Percentiles rank a stretch among this genome's conserved stretches.
phyloP scores from a whole-genome alignment of 1,139 yeast species.

The Yamadazyma jaroonii region DNA sequence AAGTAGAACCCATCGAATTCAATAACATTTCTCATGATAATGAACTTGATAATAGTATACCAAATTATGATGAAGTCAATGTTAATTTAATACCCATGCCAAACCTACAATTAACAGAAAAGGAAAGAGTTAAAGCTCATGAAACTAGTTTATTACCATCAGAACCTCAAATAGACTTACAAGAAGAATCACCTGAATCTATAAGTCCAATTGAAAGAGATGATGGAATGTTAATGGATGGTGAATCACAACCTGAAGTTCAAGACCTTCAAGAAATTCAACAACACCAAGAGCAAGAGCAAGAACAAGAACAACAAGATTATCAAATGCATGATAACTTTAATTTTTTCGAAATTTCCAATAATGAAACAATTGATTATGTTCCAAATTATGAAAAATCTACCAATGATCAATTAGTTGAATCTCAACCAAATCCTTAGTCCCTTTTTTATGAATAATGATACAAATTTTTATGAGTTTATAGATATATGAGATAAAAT shows the following conservation, averaged over 20 bases:
- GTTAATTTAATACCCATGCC: conserved; percentile 18
- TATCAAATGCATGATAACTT: neutral
- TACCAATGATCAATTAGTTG: conserved; percentile 24
- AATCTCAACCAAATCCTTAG: conserved; percentile 4
- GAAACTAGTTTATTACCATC: conserved; percentile 64
- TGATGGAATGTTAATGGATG: conserved; percentile 7
- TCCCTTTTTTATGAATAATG: conserved; percentile 5
- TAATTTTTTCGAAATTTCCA: conserved; percentile 17
- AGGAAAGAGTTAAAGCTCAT: conserved; percentile 50
- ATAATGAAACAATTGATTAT: conserved; percentile 27
- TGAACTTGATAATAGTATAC: neutral
- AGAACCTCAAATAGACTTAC: conserved; percentile 31
- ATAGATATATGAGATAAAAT: conserved; percentile 2
- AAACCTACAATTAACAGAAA: conserved; percentile 38
- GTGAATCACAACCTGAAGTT: neutral
- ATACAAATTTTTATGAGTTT: conserved; percentile 3
- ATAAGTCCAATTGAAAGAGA: conserved; percentile 12
- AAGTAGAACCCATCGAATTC: conserved; percentile 1
- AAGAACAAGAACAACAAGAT: conserved; percentile 2
- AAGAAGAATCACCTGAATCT: conserved; percentile 18
- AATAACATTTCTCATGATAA: neutral
- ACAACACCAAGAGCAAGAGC: neutral
- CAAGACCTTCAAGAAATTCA: no score
- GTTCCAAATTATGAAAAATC: conserved; percentile 39
- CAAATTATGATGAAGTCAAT: conserved; percentile 20